Conservation (phyloP, 495 filamentous ascomycete species). For the Rhypophila decipiens region DNA sequence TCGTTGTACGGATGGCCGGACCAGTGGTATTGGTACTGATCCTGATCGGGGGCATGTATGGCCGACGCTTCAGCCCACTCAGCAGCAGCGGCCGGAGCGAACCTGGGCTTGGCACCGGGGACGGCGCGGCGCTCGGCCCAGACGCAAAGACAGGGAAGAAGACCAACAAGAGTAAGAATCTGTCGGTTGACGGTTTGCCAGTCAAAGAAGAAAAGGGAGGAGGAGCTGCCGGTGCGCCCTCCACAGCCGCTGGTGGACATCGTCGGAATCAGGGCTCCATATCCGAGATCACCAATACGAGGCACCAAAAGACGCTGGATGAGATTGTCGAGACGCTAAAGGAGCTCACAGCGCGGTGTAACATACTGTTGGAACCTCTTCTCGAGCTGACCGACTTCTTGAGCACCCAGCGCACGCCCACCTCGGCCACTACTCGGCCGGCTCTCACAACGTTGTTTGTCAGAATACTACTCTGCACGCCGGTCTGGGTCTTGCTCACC, state of each 20-base stretch:
- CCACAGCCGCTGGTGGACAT: slow-evolving; percentile 42
- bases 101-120: slow-evolving; percentile 20
- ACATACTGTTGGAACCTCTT: slow-evolving; percentile 83
- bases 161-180: slow-evolving; percentile 24
- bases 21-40: slow-evolving; percentile 72
- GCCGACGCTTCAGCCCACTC: slow-evolving; percentile 79
- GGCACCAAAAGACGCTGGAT: slow-evolving; percentile 78
- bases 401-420: slow-evolving; percentile 84
- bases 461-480: slow-evolving; percentile 79
- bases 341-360: slow-evolving; percentile 82
- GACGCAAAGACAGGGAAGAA: slow-evolving; percentile 18
- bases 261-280: slow-evolving; percentile 28
- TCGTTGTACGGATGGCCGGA: slow-evolving; percentile 68
- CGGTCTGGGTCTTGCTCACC: slow-evolving; percentile 77
- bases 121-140: slow-evolving; percentile 5
- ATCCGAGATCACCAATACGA: slow-evolving; percentile 57
- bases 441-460: slow-evolving; percentile 85
- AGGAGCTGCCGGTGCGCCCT: background rate
- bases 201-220: slow-evolving; percentile 43
- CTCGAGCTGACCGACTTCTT: slow-evolving; percentile 86
- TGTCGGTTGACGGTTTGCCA: slow-evolving; percentile 27
- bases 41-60: slow-evolving; percentile 89
- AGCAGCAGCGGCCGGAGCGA: slow-evolving; percentile 74
- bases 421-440: slow-evolving; percentile 86
- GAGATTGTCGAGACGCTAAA: slow-evolving; percentile 92